A percentile compares a stretch with the other conserved stretches of the same genome.
Conservation (phyloP, 2,329 filamentous ascomycete genomes). For the Claviceps capensis region DNA sequence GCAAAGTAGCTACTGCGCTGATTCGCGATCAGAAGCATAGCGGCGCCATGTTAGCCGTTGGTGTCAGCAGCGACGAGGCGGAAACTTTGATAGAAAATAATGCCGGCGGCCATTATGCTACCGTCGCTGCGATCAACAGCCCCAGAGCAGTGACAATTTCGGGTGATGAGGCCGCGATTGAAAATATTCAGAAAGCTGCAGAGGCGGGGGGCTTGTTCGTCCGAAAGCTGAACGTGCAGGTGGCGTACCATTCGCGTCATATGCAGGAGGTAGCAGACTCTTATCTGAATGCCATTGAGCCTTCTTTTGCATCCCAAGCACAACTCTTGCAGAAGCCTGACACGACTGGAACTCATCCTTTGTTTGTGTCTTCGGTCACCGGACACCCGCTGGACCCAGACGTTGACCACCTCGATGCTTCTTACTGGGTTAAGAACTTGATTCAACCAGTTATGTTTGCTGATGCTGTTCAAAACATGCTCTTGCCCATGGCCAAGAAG, state of each 20-base stretch:
- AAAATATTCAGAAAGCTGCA: slow-evolving; percentile 12
- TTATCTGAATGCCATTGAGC: slow-evolving; percentile 4
- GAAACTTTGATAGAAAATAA: slow-evolving; percentile 3
- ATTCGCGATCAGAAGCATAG: neutral
- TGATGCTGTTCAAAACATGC: slow-evolving; percentile 4
- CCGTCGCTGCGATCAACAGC: slow-evolving; percentile 17
- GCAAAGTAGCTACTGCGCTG: slow-evolving; percentile 6
- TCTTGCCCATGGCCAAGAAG: neutral
- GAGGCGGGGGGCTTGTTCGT: slow-evolving; percentile 16
- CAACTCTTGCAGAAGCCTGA: neutral
- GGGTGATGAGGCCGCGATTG: slow-evolving; percentile 15
- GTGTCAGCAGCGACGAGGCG: slow-evolving; percentile 4
- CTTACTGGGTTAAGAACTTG: slow-evolving; percentile 14
- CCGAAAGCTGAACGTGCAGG: slow-evolving; percentile 19
- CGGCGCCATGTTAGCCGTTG: slow-evolving; percentile 18
- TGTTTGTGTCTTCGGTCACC: slow-evolving; percentile 5
- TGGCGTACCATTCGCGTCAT: slow-evolving; percentile 12
- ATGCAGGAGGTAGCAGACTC: slow-evolving; percentile 10
- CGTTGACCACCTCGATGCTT: neutral
- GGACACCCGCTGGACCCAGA: neutral
- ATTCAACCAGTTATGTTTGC: slow-evolving; percentile 15
- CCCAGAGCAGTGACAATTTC: slow-evolving; percentile 17
- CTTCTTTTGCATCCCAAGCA: neutral
- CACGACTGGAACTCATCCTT: neutral
- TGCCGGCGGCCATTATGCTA: slow-evolving; percentile 1